Evolutionary conservation across 164 flowering plant species (phyloP).

Genomic region (Saururus chinensis): DNA sequence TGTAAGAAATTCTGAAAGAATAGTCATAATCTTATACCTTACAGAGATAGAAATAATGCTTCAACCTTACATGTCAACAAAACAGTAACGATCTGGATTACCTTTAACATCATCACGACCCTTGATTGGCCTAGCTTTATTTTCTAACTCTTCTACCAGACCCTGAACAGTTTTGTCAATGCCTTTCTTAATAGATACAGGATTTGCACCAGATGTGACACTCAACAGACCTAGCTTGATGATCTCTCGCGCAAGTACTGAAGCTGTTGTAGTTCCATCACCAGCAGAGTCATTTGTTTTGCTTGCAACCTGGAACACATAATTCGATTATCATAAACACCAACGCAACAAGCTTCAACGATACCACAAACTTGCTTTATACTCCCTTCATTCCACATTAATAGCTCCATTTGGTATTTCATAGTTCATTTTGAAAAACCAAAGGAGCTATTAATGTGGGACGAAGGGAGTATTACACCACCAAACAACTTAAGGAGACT

Average conservation of each 20-base stretch:
- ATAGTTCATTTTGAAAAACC: too few relatives aligned
- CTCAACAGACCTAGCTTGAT: conserved; percentile 75
- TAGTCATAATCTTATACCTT: not conserved
- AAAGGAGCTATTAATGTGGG: too few relatives aligned
- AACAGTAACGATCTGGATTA: conserved; percentile 13
- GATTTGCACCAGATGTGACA: conserved; percentile 98
- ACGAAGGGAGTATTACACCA: too few relatives aligned
- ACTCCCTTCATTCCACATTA: too few relatives aligned
- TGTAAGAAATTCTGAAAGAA: not conserved
- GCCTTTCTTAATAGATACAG: conserved; percentile 81
- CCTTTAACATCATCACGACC: conserved; percentile 94
- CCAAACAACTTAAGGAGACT: too few relatives aligned
- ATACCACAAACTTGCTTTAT: not conserved
- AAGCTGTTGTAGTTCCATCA: conserved; percentile 98
- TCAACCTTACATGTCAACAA: not conserved
- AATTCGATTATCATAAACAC: not conserved
- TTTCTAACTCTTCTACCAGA: conserved; percentile 71
- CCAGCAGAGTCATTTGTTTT: conserved; percentile 99
- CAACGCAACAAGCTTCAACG: not conserved
- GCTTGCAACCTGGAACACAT: conserved; percentile 69
- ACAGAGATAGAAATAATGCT: not conserved
- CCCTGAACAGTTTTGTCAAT: conserved; percentile 81
- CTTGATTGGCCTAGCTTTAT: conserved; percentile 75
- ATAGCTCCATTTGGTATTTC: too few relatives aligned
- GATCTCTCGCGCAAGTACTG: conserved; percentile 91